These are phyloP conservation scores for Pyrenochaeta sp. DNA, from an alignment of 2,329 filamentous ascomycete genomes.

Conservation along the genomic window DNA sequence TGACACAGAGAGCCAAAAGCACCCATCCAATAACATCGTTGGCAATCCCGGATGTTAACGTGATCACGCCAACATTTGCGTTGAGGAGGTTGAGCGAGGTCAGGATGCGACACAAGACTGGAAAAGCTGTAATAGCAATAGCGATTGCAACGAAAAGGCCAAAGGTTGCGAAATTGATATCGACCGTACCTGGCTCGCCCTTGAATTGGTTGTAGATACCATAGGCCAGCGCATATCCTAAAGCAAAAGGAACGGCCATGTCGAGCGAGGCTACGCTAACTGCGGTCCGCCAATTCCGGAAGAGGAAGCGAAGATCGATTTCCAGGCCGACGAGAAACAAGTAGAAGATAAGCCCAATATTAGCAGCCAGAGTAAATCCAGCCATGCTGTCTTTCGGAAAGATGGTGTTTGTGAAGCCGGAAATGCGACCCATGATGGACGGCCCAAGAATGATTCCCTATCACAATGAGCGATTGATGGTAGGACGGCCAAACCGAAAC, in stretches of 20 bases:
- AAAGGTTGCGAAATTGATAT: constrained; percentile 66
- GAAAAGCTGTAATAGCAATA: constrained; percentile 77
- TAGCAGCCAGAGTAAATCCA: constrained; percentile 73
- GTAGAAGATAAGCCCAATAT: constrained; percentile 81
- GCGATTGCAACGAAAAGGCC: constrained; percentile 87
- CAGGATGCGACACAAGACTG: constrained; percentile 88
- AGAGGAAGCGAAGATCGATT: constrained; percentile 77
- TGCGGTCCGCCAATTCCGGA: constrained; percentile 79
- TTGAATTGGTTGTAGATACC: constrained; percentile 78
- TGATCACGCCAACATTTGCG: constrained; percentile 83
- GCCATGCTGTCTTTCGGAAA: constrained; percentile 3
- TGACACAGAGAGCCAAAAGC: constrained; percentile 88
- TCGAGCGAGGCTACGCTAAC: constrained; percentile 76
- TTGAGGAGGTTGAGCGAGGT: constrained; percentile 84
- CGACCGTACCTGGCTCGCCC: constrained; percentile 59
- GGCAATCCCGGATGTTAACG: constrained; percentile 87
- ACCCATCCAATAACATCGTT: constrained; percentile 91
- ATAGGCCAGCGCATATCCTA: constrained; percentile 79
- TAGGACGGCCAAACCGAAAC: background rate
- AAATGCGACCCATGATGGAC: constrained; percentile 84
- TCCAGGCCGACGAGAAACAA: constrained; percentile 86
- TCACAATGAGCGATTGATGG: background rate
- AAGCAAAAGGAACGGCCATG: constrained; percentile 80
- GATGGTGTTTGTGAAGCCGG: constrained; percentile 65
- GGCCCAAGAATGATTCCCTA: constrained; percentile 80